Conservation (phyloP, 192 early-diverging fungal genomes). For the Dissophora ornata region DNA sequence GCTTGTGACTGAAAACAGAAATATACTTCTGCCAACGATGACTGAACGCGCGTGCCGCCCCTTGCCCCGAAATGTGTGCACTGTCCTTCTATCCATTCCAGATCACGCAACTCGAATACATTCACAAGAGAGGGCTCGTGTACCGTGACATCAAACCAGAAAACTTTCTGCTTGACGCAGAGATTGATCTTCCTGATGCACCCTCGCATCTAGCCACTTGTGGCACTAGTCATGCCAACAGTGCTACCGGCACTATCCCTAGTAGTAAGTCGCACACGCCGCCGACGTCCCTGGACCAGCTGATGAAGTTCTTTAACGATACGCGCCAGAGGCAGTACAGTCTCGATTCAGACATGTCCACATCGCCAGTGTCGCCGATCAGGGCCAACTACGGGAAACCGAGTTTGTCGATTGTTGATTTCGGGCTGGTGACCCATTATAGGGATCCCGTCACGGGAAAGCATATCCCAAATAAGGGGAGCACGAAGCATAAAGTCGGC, state of each 20-base stretch:
- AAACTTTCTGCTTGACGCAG: conserved; percentile 68
- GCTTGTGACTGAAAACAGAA: too few species aligned
- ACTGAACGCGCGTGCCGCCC: too few species aligned
- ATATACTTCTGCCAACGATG: too few species aligned
- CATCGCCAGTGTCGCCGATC: conserved; percentile 30
- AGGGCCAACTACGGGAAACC: conserved; percentile 57
- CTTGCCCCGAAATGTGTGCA: too few species aligned
- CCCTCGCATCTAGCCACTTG: too few species aligned
- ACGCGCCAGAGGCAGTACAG: conserved; percentile 24
- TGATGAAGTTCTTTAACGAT: conserved; percentile 39
- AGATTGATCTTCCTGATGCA: conserved; percentile 37
- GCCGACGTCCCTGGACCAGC: conserved; percentile 32
- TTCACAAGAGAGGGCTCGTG: conserved; percentile 69
- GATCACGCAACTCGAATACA: conserved; percentile 59
- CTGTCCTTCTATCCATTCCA: too few species aligned
- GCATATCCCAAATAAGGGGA: conserved; percentile 56
- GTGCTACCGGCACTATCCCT: too few species aligned
- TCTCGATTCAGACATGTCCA: conserved; percentile 25
- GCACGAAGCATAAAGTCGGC: conserved; percentile 66
- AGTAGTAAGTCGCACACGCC: conserved; percentile 28
- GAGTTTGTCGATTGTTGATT: conserved; percentile 68
- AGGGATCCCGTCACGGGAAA: conserved; percentile 52
- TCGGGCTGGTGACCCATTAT: conserved; percentile 63
- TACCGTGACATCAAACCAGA: conserved; percentile 75
- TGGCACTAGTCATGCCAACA: too few species aligned